Percentiles rank a stretch among this genome's conserved stretches.
phyloP scores from a whole-genome alignment of 2,329 filamentous ascomycete species.

The Fusarium vanettenii region DNA sequence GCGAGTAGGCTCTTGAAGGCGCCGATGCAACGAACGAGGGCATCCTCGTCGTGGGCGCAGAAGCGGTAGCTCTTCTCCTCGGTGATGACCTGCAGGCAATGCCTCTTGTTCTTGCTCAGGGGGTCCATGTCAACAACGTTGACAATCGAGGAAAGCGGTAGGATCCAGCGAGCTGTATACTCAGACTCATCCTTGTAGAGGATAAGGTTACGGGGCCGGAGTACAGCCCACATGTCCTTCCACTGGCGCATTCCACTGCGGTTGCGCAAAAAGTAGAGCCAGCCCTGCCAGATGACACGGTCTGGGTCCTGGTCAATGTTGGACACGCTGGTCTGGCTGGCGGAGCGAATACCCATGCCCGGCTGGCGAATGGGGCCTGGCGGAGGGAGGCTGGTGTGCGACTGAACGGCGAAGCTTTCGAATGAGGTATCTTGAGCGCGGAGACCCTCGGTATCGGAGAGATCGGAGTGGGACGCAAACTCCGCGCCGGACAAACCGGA shows the following conservation, averaged over 20 bases:
- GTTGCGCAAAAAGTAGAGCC: constrained; percentile 85
- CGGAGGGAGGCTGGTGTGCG: constrained; percentile 41
- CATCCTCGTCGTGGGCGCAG: constrained; percentile 83
- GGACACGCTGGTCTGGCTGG: constrained; percentile 71
- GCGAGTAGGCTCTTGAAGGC: constrained; percentile 88
- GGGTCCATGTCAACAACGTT: constrained; percentile 94
- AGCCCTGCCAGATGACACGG: constrained; percentile 93
- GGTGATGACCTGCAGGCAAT: constrained; percentile 92
- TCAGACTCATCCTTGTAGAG: constrained; percentile 95
- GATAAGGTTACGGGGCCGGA: constrained; percentile 85
- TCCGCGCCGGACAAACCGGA: constrained; percentile 72
- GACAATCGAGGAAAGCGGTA: constrained; percentile 82
- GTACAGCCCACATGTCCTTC: constrained; percentile 94
- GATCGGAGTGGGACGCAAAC: constrained; percentile 85
- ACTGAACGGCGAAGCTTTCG: constrained; percentile 60
- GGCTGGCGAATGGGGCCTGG: constrained; percentile 43
- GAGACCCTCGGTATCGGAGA: constrained; percentile 76
- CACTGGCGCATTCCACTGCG: constrained; percentile 88
- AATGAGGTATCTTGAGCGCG: constrained; percentile 62
- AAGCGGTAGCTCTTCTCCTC: constrained; percentile 89
- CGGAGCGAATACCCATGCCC: constrained; percentile 61
- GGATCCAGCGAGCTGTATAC: constrained; percentile 86
- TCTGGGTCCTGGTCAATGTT: constrained; percentile 75
- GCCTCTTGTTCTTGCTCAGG: constrained; percentile 82
- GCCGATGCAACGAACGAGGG: constrained; percentile 84